A percentile compares a stretch with the other conserved stretches of the same genome.
These are phyloP conservation scores for Aspergillus tubingensis DNA, from an alignment of 2,329 filamentous ascomycete genomes.

Conservation along the genomic window DNA sequence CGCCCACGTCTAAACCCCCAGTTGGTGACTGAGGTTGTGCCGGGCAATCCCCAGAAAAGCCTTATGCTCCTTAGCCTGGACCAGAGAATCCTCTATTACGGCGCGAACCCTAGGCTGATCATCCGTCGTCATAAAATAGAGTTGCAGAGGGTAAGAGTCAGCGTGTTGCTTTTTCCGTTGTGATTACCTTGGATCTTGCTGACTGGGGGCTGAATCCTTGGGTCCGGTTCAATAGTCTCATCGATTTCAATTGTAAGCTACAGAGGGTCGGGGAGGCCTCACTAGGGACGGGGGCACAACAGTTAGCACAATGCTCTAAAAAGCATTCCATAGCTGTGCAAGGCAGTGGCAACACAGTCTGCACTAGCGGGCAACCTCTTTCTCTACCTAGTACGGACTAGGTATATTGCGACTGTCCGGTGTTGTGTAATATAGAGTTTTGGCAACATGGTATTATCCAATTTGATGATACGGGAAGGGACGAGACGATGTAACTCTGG, in stretches of 20 bases:
- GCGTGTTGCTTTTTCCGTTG: neutral
- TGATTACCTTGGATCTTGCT: neutral
- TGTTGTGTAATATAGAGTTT: neutral
- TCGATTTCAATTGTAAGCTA: neutral
- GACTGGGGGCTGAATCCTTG: constrained; percentile 8
- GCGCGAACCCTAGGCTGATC: constrained; percentile 4
- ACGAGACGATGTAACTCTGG: neutral
- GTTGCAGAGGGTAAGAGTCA: neutral
- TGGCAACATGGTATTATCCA: neutral
- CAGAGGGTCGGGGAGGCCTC: neutral
- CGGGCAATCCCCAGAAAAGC: constrained; percentile 1
- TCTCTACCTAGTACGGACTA: too few relatives aligned
- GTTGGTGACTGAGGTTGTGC: neutral
- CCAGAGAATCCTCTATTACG: constrained; percentile 5
- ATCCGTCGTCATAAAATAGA: neutral
- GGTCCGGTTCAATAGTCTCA: neutral
- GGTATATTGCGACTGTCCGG: neutral
- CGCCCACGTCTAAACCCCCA: neutral
- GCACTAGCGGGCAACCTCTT: neutral
- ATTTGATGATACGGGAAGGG: neutral
- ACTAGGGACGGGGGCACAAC: neutral
- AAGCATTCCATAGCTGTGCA: neutral
- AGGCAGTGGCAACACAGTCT: neutral
- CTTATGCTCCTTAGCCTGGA: constrained; percentile 2
- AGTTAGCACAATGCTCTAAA: neutral